phyloP scores from a whole-genome alignment of 2,329 filamentous ascomycete species.

The Trichophyton rubrum region DNA sequence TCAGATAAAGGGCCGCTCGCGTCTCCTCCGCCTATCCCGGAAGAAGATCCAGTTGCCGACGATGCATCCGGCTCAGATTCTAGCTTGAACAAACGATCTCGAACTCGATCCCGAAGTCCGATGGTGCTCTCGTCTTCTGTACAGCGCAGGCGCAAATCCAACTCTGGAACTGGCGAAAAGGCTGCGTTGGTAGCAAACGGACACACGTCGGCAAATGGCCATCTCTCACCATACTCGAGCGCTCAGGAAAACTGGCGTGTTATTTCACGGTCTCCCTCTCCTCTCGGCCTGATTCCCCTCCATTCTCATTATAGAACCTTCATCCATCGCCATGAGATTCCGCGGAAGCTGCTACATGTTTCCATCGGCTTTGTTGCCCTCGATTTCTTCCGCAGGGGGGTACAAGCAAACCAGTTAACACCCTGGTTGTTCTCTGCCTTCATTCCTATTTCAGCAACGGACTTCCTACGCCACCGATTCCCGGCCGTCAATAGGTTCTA shows the following conservation, averaged over 20 bases:
- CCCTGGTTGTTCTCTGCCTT: conserved; percentile 71
- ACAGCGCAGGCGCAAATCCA: conserved; percentile 36
- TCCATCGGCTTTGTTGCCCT: conserved; percentile 93
- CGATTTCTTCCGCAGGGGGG: conserved; percentile 68
- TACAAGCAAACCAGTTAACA: conserved; percentile 64
- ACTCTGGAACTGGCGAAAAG: conserved; percentile 41
- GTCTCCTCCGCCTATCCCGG: conserved; percentile 49
- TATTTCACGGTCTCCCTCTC: conserved; percentile 81
- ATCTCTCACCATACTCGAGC: conserved; percentile 52
- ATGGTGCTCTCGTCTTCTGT: conserved; percentile 30
- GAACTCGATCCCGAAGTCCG: conserved; percentile 61
- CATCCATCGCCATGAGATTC: conserved; percentile 93
- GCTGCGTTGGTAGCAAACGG: conserved; percentile 29
- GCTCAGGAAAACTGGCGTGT: conserved; percentile 63
- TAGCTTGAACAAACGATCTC: conserved; percentile 44
- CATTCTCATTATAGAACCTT: conserved; percentile 84
- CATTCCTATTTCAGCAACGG: conserved; percentile 69
- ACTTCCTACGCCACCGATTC: conserved; percentile 72
- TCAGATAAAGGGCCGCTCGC: conserved; percentile 44
- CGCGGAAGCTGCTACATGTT: conserved; percentile 82
- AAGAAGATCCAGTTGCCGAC: conserved; percentile 43
- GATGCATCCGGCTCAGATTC: conserved; percentile 42
- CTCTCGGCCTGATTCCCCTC: conserved; percentile 86
- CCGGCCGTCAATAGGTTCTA: conserved; percentile 75
- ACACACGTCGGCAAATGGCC: conserved; percentile 45